phyloP scores from a whole-genome alignment of 2,329 filamentous ascomycete genomes.

The Verticillium longisporum region DNA sequence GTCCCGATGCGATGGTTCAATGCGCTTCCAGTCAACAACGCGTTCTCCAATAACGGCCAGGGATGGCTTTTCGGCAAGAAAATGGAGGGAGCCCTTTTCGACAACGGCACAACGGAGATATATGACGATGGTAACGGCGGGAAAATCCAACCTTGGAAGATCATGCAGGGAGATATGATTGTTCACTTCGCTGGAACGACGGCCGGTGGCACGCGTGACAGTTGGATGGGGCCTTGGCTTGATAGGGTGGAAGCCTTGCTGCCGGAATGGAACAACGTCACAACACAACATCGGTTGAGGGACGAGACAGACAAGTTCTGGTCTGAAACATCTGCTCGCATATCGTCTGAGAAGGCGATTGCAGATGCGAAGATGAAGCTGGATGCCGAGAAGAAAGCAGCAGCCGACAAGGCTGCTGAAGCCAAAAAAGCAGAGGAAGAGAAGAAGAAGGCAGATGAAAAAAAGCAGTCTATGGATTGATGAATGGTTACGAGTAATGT shows the following conservation, averaged over 20 bases:
- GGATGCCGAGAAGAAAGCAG: conserved; percentile 7
- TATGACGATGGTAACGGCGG: conserved; percentile 17
- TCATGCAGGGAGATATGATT: conserved; percentile 21
- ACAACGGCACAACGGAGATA: conserved; percentile 18
- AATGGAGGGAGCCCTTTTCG: conserved; percentile 18
- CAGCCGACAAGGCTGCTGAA: conserved; percentile 1
- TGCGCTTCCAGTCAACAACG: conserved; percentile 24
- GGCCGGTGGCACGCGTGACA: conserved; percentile 17
- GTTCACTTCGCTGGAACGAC: conserved; percentile 21
- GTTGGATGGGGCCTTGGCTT: conserved; percentile 23
- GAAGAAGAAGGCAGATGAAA: conserved; percentile 6
- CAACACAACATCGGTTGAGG: conserved; percentile 9
- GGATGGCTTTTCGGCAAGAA: conserved; percentile 19
- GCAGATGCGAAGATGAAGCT: conserved; percentile 2
- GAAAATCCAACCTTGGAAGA: conserved; percentile 20
- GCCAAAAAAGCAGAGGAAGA: conserved; percentile 5
- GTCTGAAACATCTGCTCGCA: conserved; percentile 8
- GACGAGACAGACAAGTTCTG: conserved; percentile 15
- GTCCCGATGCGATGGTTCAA: conserved; percentile 25
- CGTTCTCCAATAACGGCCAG: conserved; percentile 16
- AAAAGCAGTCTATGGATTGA: background rate
- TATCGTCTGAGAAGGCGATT: conserved; percentile 5
- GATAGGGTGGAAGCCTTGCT: conserved; percentile 17
- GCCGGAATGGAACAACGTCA: conserved; percentile 20
- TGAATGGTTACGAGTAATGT: background rate